Evolutionary conservation across 495 filamentous ascomycete species (phyloP).

Genomic region (Bacidia rubella): DNA sequence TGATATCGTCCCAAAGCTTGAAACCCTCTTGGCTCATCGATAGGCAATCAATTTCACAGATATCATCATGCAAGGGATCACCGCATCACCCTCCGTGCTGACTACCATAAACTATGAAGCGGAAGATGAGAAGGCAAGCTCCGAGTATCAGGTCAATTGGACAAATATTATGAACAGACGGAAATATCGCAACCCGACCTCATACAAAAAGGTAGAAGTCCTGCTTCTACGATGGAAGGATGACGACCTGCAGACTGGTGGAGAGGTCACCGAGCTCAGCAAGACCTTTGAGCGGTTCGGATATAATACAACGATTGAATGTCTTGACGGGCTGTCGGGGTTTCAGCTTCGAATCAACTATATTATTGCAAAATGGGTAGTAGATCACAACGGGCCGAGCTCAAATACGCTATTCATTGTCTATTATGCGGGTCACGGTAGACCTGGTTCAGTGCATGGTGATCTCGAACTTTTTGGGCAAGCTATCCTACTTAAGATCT

Average conservation of each 20-base stretch:
- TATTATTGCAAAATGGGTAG: constrained; percentile 12
- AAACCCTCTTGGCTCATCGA: no score
- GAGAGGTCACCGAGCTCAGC: constrained; percentile 8
- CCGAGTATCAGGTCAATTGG: constrained; percentile 9
- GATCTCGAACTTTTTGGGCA: constrained; percentile 12
- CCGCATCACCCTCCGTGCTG: neutral
- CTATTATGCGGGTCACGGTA: constrained; percentile 26
- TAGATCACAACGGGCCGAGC: constrained; percentile 8
- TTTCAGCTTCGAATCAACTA: constrained; percentile 13
- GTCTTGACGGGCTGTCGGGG: constrained; percentile 1
- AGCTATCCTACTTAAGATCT: neutral
- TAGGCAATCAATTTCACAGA: neutral
- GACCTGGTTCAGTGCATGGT: constrained; percentile 9
- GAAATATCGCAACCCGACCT: neutral
- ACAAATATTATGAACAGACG: constrained; percentile 10
- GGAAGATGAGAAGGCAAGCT: constrained; percentile 3
- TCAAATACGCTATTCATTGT: constrained; percentile 21
- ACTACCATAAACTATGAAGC: constrained; percentile 3
- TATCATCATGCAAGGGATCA: no score
- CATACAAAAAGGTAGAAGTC: constrained; percentile 13
- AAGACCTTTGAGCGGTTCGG: constrained; percentile 8
- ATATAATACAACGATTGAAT: constrained; percentile 4
- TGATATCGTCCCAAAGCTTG: no score
- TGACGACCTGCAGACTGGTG: constrained; percentile 4
- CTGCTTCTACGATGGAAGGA: constrained; percentile 12